Base-by-base conservation (phyloP, 208 protist species). In the Phytomonas francai region DNA sequence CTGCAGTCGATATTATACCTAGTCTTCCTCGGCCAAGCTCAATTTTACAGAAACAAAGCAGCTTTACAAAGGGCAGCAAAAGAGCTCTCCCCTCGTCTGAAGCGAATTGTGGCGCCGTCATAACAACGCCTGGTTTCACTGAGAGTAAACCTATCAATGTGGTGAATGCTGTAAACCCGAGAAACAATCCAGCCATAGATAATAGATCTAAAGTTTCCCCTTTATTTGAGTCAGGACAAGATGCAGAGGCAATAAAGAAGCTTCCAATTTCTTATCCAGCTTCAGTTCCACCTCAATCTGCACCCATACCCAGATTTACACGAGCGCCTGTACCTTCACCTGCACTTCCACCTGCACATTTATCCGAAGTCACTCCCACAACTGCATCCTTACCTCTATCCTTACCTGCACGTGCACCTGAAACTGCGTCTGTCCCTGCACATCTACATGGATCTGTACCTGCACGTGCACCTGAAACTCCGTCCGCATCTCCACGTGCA, bases 21-120 rank as follows among this genome's bases (percentile, higher is more conserved):
- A 25, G 25, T 51, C 62, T 56, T 56, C 30, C 30, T 30, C 27
- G 28, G 28, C 32, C 62, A 66, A 56, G 25, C 27, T 61, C 62
- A 31, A 34, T 66, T 36, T 51, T 36, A 61, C 27, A 66, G 27
- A 66, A 36, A 11, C 30, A 29, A 66, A 29, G 62, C 62, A 66
- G 62, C 33, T 61, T 61, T 36, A 42, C 58, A 42, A 32, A 14
- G 8, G 58, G 58, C 30, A 14, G 12, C 11, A 61, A 61, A 32
- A 61, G 58, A 32, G 1, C 58, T 45, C 12, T 16, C 39, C 39
- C 39, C 2, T 14, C 1, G 1, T 45, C 39, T 45, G 39, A 45
- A 45, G 11, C 39, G 11, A 16, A 16, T 16, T 22, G 8, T 45
- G 19, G 39, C 39, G 11, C 39, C 1, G 11, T 14, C 39, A 14